Base-by-base conservation (phyloP, 2,329 filamentous ascomycete genomes). In the Berkeleyomyces basicola region DNA sequence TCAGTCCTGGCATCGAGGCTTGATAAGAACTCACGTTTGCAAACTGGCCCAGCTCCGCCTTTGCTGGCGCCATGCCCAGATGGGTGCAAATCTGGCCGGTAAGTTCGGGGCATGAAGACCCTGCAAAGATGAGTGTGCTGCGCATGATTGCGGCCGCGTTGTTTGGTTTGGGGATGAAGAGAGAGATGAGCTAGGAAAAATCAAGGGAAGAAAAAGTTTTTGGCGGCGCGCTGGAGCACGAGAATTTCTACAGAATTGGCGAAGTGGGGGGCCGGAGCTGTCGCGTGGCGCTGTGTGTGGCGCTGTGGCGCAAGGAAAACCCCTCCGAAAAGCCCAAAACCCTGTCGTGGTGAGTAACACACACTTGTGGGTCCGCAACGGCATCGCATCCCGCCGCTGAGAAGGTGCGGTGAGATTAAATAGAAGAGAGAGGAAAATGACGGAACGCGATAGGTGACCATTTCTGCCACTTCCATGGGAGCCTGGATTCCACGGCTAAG, bases 21-120 rank as follows among this genome's bases (percentile, higher is more conserved):
- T 39, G 51, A 37, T 39, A 39, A 55, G 31, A 55, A 55, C 76
- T 77, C 76, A 82, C 82, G 79, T 86, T 86, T 72, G 83, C 83
- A 75, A 86, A 86, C 73, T 86, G 83, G 65, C 82, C 81, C 68
- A 86, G 78, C 75, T 86, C 83, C 68, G 83, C 82, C 66, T 80
- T 76, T 66, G 82, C 83, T 68, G 82, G 78, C 66, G 76, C 74
- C 82, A 85, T 85, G 69, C 83, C 82, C 72, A 86, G 73, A 69
- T 84, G 85, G 72, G 81, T 79, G 72, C 83, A 86, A 78, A 86
- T 85, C 69, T 85, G 81, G 64, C 74, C 76, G 16, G 83, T 83
- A 70, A 86, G 80, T 65, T 75, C 78, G 66, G 83, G 83, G 76
- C 83, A 85, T 61, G 83, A 86, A 66, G 81, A 82, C 75, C 83